phyloP scores from a whole-genome alignment of 2,329 filamentous ascomycete genomes.

The Karstenula rhodostoma region DNA sequence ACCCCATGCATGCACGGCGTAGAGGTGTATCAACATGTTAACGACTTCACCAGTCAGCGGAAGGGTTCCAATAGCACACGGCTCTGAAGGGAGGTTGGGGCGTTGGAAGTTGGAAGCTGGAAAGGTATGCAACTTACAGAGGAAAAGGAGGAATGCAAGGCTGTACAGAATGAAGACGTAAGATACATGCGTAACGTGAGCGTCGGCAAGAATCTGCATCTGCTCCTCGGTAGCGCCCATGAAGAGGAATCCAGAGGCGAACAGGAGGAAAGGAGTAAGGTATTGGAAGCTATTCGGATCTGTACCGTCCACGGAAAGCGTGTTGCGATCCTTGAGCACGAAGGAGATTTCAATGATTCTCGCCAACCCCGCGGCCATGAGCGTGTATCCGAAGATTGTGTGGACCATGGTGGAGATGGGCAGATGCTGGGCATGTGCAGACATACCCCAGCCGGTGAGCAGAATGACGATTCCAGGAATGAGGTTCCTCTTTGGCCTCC shows the following conservation, averaged over 20 bases:
- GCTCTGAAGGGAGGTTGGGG: too few species aligned
- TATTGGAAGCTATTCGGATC: conserved; percentile 78
- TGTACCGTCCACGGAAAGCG: conserved; percentile 71
- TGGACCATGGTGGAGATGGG: conserved; percentile 89
- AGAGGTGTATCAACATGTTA: conserved; percentile 85
- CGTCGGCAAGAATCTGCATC: conserved; percentile 78
- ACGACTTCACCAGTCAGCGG: conserved; percentile 62
- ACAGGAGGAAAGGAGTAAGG: conserved; percentile 77
- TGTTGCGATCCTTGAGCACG: conserved; percentile 75
- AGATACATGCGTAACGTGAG: conserved; percentile 84
- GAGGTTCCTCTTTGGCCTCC: conserved; percentile 88
- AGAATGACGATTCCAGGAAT: conserved; percentile 91
- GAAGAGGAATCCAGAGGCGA: conserved; percentile 92
- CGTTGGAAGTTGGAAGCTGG: too few species aligned
- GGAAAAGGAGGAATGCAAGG: conserved; percentile 86
- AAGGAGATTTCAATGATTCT: conserved; percentile 93
- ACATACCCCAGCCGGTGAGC: conserved; percentile 96
- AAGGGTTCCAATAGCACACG: neutral
- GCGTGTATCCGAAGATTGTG: conserved; percentile 87
- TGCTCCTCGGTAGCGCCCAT: conserved; percentile 98
- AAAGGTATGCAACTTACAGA: conserved; percentile 75
- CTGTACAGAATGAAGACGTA: conserved; percentile 94
- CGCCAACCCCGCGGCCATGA: conserved; percentile 87
- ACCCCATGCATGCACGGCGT: conserved; percentile 70
- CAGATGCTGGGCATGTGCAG: conserved; percentile 83